phyloP scores from a whole-genome alignment of 129 eudicot genomes.

The Pseudognaphalium luteoalbum region DNA sequence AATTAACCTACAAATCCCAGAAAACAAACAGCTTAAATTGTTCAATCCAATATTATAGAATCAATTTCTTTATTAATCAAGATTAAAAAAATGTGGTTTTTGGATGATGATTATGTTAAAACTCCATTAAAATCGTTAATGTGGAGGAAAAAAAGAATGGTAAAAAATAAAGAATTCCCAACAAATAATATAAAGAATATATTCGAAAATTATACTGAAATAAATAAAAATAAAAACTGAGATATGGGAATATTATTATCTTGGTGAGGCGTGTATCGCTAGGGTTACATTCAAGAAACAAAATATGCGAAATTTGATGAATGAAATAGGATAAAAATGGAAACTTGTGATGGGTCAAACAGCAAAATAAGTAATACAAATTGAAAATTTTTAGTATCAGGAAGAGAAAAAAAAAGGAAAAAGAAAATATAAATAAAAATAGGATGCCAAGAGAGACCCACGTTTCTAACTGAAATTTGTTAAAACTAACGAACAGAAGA shows the following conservation, averaged over 20 bases:
- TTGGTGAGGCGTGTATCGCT: conserved; percentile 17
- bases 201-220: conserved; percentile 22
- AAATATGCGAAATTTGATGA: conserved; percentile 9
- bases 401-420: not conserved
- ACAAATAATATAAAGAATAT: conserved; percentile 13
- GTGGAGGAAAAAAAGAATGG: conserved; percentile 13
- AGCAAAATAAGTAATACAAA: not conserved
- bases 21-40: conserved; percentile 17
- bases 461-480: conserved; percentile 26
- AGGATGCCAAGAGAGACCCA: not conserved
- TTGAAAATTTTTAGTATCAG: too few relatives aligned
- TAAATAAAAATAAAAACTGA: not conserved
- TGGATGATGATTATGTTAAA: conserved; percentile 19
- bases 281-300: not conserved
- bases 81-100: conserved; percentile 8
- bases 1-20: conserved; percentile 34
- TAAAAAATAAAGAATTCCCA: conserved; percentile 3
- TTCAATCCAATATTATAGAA: conserved; percentile 13
- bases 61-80: conserved; percentile 11
- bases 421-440: too few relatives aligned
- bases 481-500: conserved; percentile 1
- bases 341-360: conserved; percentile 28
- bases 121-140: conserved; percentile 30
- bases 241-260: conserved; percentile 29
- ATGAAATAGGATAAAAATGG: not conserved